A percentile compares a stretch with the other conserved stretches of the same genome.
Evolutionary conservation across 2,329 filamentous ascomycete genomes (phyloP).

Genomic region (Fusarium oxysporum): DNA sequence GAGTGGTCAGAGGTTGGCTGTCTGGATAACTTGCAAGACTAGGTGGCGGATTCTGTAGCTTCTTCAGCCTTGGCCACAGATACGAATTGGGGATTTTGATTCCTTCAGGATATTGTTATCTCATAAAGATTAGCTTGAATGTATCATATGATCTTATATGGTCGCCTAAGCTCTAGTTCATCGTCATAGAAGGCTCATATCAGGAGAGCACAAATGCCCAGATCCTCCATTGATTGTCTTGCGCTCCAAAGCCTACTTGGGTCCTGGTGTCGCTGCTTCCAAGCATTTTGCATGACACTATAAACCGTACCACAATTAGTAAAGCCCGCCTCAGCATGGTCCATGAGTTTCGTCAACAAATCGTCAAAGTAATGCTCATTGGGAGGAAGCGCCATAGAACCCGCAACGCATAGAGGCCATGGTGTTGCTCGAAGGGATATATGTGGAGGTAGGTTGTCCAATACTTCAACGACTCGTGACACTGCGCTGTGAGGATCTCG

Average conservation of each 20-base stretch:
- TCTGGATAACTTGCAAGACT: too few species aligned
- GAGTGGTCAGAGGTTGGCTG: too few species aligned
- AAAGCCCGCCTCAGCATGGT: conserved; percentile 14
- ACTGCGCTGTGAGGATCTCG: conserved; percentile 2
- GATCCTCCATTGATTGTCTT: conserved; percentile 25
- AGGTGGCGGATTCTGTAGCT: too few species aligned
- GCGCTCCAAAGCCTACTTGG: conserved; percentile 26
- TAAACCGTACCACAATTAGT: conserved; percentile 35
- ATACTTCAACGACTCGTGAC: conserved; percentile 2
- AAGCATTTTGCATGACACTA: conserved; percentile 27
- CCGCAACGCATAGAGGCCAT: conserved; percentile 35
- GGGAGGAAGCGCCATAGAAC: conserved; percentile 17
- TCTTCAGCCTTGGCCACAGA: too few species aligned
- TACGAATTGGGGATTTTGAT: too few species aligned
- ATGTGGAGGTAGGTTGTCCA: conserved; percentile 13
- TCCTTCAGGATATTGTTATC: too few species aligned
- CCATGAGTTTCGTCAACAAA: conserved; percentile 9
- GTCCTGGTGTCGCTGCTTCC: conserved; percentile 3
- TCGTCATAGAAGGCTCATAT: neutral
- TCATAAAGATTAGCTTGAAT: too few species aligned
- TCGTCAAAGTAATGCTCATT: conserved; percentile 33
- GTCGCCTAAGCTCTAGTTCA: too few species aligned
- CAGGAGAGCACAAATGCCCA: conserved; percentile 37
- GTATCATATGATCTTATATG: too few species aligned
- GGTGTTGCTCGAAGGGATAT: conserved; percentile 24